Conservation (phyloP, 345 rosid genomes). For the Xanthoceras sorbifolium region DNA sequence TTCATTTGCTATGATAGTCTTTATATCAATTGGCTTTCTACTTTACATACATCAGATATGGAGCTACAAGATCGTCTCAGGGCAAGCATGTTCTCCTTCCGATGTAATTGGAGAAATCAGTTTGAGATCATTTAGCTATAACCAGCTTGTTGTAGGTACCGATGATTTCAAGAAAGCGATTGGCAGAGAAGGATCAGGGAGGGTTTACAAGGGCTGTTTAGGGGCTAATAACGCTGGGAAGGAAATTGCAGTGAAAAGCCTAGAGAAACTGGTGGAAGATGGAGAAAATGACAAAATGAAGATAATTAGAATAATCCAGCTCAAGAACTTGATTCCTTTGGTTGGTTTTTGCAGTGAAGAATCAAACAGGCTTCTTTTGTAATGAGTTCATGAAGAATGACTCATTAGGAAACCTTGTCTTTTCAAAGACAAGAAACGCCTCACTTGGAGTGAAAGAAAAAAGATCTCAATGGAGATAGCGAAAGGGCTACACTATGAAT, state of each 20-base stretch:
- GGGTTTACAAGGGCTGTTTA: conserved; percentile 12
- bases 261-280: background rate
- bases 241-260: conserved; percentile 13
- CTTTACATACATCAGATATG: background rate
- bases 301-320: background rate
- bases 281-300: background rate
- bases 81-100: background rate
- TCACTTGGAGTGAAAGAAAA: background rate
- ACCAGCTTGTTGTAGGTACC: conserved; percentile 10
- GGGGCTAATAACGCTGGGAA: background rate
- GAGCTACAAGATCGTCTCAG: background rate
- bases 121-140: conserved; percentile 14
- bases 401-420: background rate
- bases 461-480: too few relatives aligned
- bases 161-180: conserved; percentile 27
- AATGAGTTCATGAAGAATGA: background rate
- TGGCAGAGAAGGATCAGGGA: conserved; percentile 20
- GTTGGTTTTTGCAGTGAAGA: background rate
- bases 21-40: background rate
- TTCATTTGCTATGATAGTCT: background rate
- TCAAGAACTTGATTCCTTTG: background rate
- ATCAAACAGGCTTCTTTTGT: conserved; percentile 8
- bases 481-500: conserved; percentile 15
- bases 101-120: conserved; percentile 2
- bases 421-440: background rate